Evolutionary conservation across 257 asterid genomes (phyloP).

Genomic region (Nicotiana obtusifolia): DNA sequence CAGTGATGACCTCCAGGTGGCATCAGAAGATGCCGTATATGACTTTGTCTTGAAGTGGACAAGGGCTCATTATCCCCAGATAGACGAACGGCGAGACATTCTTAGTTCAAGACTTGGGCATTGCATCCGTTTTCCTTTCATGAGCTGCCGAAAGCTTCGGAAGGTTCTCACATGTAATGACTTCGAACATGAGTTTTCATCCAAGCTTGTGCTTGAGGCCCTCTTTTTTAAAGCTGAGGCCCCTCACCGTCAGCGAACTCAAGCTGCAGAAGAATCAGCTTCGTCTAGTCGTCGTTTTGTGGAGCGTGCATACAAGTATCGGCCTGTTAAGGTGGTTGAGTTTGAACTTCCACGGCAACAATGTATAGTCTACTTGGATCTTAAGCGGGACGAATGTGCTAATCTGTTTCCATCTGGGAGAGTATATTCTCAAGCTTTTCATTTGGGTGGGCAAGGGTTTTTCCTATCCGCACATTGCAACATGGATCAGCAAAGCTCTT

Average conservation of each 20-base stretch:
- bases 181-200: conserved; percentile 22
- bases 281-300: conserved; percentile 16
- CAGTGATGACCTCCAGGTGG: conserved; percentile 27
- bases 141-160: conserved; percentile 27
- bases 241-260: conserved; percentile 23
- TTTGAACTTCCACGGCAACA: conserved; percentile 24
- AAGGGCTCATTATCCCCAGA: conserved; percentile 15
- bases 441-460: conserved; percentile 30
- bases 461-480: conserved; percentile 28
- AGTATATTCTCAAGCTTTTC: conserved; percentile 27
- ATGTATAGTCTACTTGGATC: conserved; percentile 26
- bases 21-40: conserved; percentile 27
- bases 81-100: conserved; percentile 21
- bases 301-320: conserved; percentile 27
- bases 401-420: conserved; percentile 25
- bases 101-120: conserved; percentile 20
- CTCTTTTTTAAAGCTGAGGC: conserved; percentile 27
- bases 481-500: conserved; percentile 26
- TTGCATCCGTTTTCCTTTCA: conserved; percentile 22
- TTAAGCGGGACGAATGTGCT: conserved; percentile 23
- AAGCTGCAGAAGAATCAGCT: conserved; percentile 19
- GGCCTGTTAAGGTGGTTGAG: conserved; percentile 31
- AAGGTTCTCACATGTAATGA: conserved; percentile 23
- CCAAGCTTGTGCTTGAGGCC: conserved; percentile 27
- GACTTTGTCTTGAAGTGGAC: conserved; percentile 28